phyloP scores from a whole-genome alignment of 768 basidiomycete species.

The Trametes villosa region DNA sequence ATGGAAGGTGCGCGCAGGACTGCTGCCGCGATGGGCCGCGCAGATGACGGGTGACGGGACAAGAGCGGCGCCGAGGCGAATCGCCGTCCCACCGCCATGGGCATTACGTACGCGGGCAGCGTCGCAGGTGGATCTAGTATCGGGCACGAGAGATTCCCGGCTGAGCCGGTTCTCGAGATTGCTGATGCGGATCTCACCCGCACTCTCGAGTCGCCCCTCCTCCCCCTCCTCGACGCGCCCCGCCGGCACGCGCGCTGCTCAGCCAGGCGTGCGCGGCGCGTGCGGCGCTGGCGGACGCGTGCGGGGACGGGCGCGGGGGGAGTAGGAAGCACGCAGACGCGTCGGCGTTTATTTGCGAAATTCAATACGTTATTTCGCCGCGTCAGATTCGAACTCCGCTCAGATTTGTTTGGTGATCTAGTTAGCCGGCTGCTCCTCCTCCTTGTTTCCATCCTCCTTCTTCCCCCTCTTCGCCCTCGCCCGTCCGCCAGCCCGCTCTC shows the following conservation, averaged over 20 bases:
- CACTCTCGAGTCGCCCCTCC: slow-evolving; percentile 14
- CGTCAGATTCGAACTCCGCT: slow-evolving; percentile 29
- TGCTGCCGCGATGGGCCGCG: neutral
- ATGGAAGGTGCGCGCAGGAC: neutral
- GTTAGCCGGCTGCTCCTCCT: slow-evolving; percentile 24
- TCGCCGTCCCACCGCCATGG: slow-evolving; percentile 31
- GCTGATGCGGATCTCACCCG: slow-evolving; percentile 33
- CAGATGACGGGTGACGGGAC: slow-evolving; percentile 15
- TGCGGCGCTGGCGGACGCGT: neutral
- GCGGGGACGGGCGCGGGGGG: neutral
- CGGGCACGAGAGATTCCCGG: slow-evolving; percentile 37
- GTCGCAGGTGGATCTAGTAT: slow-evolving; percentile 30
- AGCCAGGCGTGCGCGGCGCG: neutral
- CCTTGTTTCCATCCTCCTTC: slow-evolving; percentile 29
- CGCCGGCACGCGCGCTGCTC: neutral
- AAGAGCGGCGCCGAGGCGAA: slow-evolving; percentile 32
- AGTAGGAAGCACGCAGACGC: neutral
- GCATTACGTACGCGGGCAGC: slow-evolving; percentile 28
- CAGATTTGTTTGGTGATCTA: slow-evolving; percentile 33
- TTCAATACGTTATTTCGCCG: slow-evolving; percentile 25
- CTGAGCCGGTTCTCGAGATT: slow-evolving; percentile 35
- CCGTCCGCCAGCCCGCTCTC: slow-evolving; percentile 13
- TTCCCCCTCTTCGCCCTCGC: slow-evolving; percentile 21
- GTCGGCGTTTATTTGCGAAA: slow-evolving; percentile 22
- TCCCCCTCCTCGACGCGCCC: slow-evolving; percentile 11